These are phyloP conservation scores for Ceratopteris richardii DNA, from an alignment of 75 land plant genomes.

Conservation along the genomic window DNA sequence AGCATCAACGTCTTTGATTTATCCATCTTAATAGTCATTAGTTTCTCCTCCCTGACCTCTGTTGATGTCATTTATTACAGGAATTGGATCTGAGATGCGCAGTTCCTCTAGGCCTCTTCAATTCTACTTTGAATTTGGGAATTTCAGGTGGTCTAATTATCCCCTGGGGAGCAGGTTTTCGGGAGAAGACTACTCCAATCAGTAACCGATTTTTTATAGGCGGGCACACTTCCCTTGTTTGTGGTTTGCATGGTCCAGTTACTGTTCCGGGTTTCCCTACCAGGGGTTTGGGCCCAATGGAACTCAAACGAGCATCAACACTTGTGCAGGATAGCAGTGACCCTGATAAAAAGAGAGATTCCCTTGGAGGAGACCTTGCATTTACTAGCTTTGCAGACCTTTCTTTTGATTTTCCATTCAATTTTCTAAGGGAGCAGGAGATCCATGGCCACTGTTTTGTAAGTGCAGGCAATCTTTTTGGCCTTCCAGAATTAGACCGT, in stretches of 20 bases:
- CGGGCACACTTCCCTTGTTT: conserved; percentile 70
- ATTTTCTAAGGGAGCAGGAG: conserved; percentile 53
- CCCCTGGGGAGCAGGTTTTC: conserved; percentile 74
- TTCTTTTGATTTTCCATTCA: conserved; percentile 85
- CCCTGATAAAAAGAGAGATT: conserved; percentile 37
- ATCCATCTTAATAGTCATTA: too few species aligned
- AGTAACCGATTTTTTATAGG: conserved; percentile 87
- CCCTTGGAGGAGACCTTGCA: conserved; percentile 85
- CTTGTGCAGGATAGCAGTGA: not conserved
- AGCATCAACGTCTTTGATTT: too few species aligned
- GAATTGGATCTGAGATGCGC: conserved; percentile 84
- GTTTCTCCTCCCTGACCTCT: too few species aligned
- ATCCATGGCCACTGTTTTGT: conserved; percentile 81
- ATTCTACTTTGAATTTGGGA: conserved; percentile 78
- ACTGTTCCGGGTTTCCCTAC: conserved; percentile 67
- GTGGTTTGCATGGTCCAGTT: conserved; percentile 65
- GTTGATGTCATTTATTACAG: too few species aligned
- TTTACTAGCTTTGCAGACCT: conserved; percentile 83
- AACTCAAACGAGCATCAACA: conserved; percentile 28
- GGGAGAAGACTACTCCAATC: conserved; percentile 44
- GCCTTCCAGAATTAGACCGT: conserved; percentile 42
- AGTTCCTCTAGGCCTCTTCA: conserved; percentile 70
- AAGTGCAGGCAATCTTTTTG: conserved; percentile 72
- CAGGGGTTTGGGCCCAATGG: conserved; percentile 87
- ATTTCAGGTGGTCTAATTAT: conserved; percentile 61